Evolutionary conservation across 148 eudicot species (phyloP).

Genomic region (Vaccinium corymbosum): DNA sequence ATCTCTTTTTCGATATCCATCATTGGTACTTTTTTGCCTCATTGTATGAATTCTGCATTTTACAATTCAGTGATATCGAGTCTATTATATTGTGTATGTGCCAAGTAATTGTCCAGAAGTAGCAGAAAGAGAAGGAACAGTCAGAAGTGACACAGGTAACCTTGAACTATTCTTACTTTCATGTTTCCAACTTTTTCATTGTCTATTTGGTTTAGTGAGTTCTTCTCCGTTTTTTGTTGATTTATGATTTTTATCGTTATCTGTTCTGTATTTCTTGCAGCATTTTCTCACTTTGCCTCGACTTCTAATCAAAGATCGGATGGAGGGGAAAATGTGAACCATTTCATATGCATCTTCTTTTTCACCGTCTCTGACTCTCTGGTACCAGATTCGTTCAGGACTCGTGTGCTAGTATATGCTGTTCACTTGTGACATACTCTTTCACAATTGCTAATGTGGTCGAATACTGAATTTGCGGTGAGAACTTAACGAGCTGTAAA

Average conservation of each 20-base stretch:
- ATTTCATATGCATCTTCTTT: background rate
- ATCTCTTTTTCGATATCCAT: background rate
- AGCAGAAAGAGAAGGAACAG: conserved; percentile 2
- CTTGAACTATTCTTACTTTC: background rate
- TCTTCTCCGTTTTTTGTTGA: background rate
- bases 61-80: background rate
- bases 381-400: background rate
- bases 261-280: background rate
- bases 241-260: background rate
- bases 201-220: background rate
- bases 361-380: background rate
- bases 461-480: background rate
- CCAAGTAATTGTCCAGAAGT: background rate
- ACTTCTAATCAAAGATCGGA: background rate
- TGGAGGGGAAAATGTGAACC: background rate
- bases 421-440: background rate
- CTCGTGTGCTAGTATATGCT: background rate
- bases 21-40: background rate
- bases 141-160: background rate
- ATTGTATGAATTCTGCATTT: background rate
- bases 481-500: background rate
- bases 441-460: too few species aligned
- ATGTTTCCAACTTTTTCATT: background rate
- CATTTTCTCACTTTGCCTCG: background rate
- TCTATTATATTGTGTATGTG: background rate